Evolutionary conservation across 129 eudicot species (phyloP).

Genomic region (Calendula officinalis): DNA sequence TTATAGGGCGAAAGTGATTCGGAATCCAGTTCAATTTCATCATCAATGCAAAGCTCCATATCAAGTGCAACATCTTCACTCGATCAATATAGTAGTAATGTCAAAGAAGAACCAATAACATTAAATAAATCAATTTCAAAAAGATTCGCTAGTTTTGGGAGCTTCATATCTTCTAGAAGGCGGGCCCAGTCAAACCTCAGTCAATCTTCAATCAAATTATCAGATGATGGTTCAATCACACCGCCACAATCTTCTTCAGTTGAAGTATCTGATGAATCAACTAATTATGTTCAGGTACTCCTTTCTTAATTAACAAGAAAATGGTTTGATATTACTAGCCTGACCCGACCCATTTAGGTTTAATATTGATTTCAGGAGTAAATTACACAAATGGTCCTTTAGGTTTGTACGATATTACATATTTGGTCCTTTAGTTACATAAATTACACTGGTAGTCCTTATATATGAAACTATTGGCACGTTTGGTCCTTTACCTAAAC

Average conservation of each 20-base stretch:
- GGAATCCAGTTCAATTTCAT: constrained; percentile 47
- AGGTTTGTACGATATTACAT: too few relatives aligned
- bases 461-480: too few relatives aligned
- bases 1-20: constrained; percentile 56
- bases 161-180: constrained; percentile 48
- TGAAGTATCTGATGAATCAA: constrained; percentile 41
- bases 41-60: constrained; percentile 47
- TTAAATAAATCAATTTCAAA: constrained; percentile 35
- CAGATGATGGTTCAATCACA: constrained; percentile 26
- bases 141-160: constrained; percentile 33
- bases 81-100: constrained; percentile 23
- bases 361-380: too few relatives aligned
- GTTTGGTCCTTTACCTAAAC: too few relatives aligned
- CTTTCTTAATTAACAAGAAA: constrained; percentile 14
- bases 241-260: constrained; percentile 24
- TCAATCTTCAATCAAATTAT: constrained; percentile 23
- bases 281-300: constrained; percentile 37
- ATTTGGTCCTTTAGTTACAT: too few relatives aligned
- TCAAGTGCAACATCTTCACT: constrained; percentile 26
- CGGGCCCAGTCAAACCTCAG: constrained; percentile 45
- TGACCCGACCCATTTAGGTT: too few relatives aligned
- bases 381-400: too few relatives aligned
- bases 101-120: constrained; percentile 31
- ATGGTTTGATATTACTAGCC: not conserved
- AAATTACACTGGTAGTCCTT: too few relatives aligned